These are phyloP conservation scores for Austroboletus novae-zelandiae DNA, from an alignment of 1,284 basidiomycete genomes.

Conservation along the genomic window DNA sequence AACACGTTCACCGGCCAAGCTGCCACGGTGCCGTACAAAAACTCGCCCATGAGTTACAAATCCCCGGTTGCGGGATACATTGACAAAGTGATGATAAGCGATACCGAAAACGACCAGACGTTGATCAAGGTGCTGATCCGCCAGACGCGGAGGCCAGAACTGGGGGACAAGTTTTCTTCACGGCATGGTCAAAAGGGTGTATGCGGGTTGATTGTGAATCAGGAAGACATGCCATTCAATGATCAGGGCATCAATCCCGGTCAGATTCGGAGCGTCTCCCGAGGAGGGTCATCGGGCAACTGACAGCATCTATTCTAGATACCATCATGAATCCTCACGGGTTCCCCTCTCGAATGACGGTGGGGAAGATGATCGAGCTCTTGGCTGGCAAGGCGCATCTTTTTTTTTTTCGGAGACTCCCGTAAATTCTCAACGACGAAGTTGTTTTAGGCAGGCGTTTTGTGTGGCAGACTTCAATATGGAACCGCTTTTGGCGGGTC, in stretches of 20 bases:
- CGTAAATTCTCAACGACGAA: constrained; percentile 7
- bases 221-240: constrained; percentile 99
- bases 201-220: constrained; percentile 96
- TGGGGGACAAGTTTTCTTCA: constrained; percentile 99
- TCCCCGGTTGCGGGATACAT: constrained; percentile 91
- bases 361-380: constrained; percentile 99
- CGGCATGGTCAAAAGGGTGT: constrained; percentile 99
- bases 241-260: constrained; percentile 94
- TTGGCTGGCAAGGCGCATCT: constrained; percentile 84
- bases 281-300: background rate
- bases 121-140: constrained; percentile 98
- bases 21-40: constrained; percentile 81
- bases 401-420: background rate
- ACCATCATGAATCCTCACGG: constrained; percentile 99
- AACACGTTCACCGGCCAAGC: constrained; percentile 80
- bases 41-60: constrained; percentile 89
- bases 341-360: constrained; percentile 99
- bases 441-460: constrained; percentile 72
- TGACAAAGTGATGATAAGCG: constrained; percentile 97
- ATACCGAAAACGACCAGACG: constrained; percentile 95
- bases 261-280: constrained; percentile 33
- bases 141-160: constrained; percentile 93
- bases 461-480: constrained; percentile 86
- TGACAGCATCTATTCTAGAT: constrained; percentile 47
- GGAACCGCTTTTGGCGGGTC: constrained; percentile 97